A percentile compares a stretch with the other conserved stretches of the same genome.
phyloP scores from a whole-genome alignment of 2,329 filamentous ascomycete genomes.

The Camillea tinctor region DNA sequence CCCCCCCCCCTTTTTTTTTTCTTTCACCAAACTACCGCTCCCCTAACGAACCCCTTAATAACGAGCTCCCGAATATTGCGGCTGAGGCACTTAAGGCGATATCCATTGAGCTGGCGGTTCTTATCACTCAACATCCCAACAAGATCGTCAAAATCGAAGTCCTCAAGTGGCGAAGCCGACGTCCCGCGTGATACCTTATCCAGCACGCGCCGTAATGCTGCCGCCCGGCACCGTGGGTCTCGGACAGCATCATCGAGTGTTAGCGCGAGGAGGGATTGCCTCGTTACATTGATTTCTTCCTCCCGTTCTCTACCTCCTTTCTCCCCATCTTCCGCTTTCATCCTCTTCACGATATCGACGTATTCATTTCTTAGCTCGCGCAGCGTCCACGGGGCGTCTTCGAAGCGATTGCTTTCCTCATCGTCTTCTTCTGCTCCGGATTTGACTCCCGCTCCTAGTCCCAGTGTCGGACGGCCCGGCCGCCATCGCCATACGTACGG shows the following conservation, averaged over 20 bases:
- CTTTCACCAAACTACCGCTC: conserved; percentile 22
- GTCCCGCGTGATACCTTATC: conserved; percentile 21
- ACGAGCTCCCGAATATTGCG: conserved; percentile 21
- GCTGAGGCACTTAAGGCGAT: conserved; percentile 16
- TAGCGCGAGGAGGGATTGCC: conserved; percentile 24
- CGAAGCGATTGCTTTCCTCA: conserved; percentile 9
- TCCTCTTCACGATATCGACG: conserved; percentile 10
- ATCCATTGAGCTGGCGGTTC: conserved; percentile 6
- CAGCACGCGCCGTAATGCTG: conserved; percentile 20
- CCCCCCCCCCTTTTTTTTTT: neutral
- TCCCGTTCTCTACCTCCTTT: neutral
- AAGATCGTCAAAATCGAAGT: conserved; percentile 20
- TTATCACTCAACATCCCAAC: conserved; percentile 17
- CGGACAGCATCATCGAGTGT: conserved; percentile 21
- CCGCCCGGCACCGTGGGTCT: conserved; percentile 22
- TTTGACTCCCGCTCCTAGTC: neutral
- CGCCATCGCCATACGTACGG: conserved; percentile 24
- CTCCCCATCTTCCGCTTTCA: conserved; percentile 8
- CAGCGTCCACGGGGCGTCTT: conserved; percentile 25
- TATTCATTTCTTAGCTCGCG: conserved; percentile 22
- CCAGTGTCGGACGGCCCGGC: conserved; percentile 14
- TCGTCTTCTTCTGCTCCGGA: too few species aligned
- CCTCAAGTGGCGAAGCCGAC: conserved; percentile 9
- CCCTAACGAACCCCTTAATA: conserved; percentile 22
- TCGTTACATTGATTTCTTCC: conserved; percentile 16